phyloP scores from a whole-genome alignment of 2,329 filamentous ascomycete genomes.

The Neodidymelliopsis sp. region DNA sequence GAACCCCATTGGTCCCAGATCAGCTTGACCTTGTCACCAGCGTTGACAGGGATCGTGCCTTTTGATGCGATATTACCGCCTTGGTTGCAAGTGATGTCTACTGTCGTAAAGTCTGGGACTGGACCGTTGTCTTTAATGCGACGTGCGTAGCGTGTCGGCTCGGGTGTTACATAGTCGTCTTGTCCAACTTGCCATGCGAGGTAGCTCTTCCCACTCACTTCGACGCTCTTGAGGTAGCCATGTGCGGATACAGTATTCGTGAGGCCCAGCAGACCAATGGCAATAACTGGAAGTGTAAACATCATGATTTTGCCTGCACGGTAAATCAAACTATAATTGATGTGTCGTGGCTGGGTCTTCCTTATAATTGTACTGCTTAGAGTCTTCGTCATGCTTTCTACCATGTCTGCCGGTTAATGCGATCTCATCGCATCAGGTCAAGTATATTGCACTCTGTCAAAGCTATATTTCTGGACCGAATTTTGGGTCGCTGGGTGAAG shows the following conservation, averaged over 20 bases:
- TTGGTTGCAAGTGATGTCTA: constrained; percentile 30
- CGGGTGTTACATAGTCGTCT: constrained; percentile 26
- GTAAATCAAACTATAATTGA: too few relatives aligned
- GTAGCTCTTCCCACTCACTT: constrained; percentile 23
- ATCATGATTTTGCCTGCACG: neutral
- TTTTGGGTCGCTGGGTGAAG: neutral
- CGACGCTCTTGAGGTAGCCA: constrained; percentile 26
- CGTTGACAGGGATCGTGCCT: constrained; percentile 29
- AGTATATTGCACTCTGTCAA: too few relatives aligned
- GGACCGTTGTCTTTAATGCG: constrained; percentile 26
- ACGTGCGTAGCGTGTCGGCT: constrained; percentile 25
- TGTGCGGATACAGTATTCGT: constrained; percentile 8
- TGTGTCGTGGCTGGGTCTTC: too few relatives aligned
- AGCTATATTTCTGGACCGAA: too few relatives aligned
- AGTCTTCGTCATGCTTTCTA: too few relatives aligned
- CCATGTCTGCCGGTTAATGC: too few relatives aligned
- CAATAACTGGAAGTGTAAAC: neutral
- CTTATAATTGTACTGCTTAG: too few relatives aligned
- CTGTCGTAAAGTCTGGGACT: constrained; percentile 25
- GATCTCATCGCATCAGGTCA: too few relatives aligned
- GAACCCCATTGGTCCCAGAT: constrained; percentile 46
- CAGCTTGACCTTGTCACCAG: constrained; percentile 34
- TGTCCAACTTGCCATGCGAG: constrained; percentile 25
- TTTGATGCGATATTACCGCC: constrained; percentile 34
- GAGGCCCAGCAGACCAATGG: neutral